A percentile compares a stretch with the other conserved stretches of the same genome.
Conservation (phyloP, 2,329 filamentous ascomycete genomes). For the Clarireedia sp. region DNA sequence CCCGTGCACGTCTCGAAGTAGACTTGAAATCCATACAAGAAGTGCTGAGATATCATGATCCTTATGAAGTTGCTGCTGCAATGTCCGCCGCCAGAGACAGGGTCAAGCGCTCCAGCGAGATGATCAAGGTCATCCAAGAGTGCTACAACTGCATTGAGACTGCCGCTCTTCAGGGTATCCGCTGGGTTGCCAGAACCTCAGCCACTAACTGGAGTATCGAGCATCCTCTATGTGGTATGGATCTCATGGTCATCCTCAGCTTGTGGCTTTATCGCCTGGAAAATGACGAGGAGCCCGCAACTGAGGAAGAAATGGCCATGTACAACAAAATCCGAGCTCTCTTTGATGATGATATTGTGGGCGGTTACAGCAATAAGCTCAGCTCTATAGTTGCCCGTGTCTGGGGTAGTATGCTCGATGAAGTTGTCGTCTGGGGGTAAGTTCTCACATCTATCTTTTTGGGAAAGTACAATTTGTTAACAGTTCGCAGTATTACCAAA, state of each 20-base stretch:
- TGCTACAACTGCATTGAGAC: constrained; percentile 98
- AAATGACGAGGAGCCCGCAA: constrained; percentile 91
- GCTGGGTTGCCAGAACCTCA: constrained; percentile 96
- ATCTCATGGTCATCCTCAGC: constrained; percentile 95
- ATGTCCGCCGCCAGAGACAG: constrained; percentile 93
- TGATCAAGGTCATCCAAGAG: constrained; percentile 97
- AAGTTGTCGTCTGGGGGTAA: constrained; percentile 99
- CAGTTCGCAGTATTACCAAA: constrained; percentile 64
- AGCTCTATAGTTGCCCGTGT: constrained; percentile 92
- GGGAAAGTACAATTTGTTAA: constrained; percentile 35
- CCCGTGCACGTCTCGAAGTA: constrained; percentile 83
- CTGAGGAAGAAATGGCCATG: constrained; percentile 77
- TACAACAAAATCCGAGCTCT: constrained; percentile 87
- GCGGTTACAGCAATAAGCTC: constrained; percentile 72
- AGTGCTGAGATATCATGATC: constrained; percentile 91
- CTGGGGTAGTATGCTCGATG: constrained; percentile 97
- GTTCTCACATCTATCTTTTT: constrained; percentile 34
- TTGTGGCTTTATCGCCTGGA: constrained; percentile 98
- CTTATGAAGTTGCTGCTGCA: constrained; percentile 90
- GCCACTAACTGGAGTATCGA: constrained; percentile 99
- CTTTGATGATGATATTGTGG: constrained; percentile 84
- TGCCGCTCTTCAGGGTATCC: constrained; percentile 85
- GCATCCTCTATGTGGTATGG: constrained; percentile 91
- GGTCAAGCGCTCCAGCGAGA: constrained; percentile 90
- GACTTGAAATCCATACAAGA: constrained; percentile 92